Evolutionary conservation across 2,329 filamentous ascomycete genomes (phyloP).

Genomic region (Cercospora nicotianae): DNA sequence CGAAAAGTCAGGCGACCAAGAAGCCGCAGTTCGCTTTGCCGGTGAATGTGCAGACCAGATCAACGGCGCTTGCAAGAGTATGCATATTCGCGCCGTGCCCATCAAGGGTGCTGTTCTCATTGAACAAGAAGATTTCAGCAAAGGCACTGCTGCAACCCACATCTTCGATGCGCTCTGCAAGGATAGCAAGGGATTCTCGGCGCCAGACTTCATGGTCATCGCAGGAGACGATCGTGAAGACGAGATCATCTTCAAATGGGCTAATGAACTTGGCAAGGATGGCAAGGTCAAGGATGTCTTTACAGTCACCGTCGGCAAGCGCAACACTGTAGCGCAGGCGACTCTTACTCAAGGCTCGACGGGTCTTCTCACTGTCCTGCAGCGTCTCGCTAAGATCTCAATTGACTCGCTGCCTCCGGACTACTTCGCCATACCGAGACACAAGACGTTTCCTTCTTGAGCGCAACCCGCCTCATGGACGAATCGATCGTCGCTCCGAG

Average conservation of each 20-base stretch:
- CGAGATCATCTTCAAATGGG: constrained; percentile 92
- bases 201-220: constrained; percentile 83
- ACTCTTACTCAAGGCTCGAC: constrained; percentile 90
- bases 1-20: constrained; percentile 74
- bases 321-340: constrained; percentile 82
- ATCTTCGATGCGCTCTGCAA: constrained; percentile 59
- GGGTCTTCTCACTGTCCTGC: constrained; percentile 54
- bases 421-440: constrained; percentile 33
- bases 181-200: constrained; percentile 20
- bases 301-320: constrained; percentile 81
- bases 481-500: neutral
- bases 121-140: constrained; percentile 83
- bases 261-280: constrained; percentile 69
- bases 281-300: constrained; percentile 59
- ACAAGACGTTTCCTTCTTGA: constrained; percentile 27
- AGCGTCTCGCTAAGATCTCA: constrained; percentile 37
- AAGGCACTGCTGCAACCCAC: constrained; percentile 75
- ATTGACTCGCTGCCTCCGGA: constrained; percentile 29
- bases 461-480: neutral
- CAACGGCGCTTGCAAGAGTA: constrained; percentile 85
- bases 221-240: constrained; percentile 90
- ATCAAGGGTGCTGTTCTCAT: constrained; percentile 76
- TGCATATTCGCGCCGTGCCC: constrained; percentile 80
- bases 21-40: constrained; percentile 73
- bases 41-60: constrained; percentile 91